phyloP scores from a whole-genome alignment of 2,329 filamentous ascomycete species.

The Whalleya microplaca region DNA sequence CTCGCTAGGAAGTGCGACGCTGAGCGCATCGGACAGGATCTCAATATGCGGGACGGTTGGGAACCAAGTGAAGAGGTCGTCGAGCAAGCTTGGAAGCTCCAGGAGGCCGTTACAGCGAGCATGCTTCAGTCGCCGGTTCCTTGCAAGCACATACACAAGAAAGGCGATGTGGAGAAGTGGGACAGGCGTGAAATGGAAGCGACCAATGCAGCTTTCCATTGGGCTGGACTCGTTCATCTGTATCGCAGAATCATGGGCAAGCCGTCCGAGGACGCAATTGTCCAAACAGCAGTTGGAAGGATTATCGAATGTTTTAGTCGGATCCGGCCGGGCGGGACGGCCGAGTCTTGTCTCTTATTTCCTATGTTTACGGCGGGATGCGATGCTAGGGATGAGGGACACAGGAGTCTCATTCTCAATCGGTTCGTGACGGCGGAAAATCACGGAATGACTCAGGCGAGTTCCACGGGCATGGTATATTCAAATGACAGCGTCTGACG shows the following conservation, averaged over 20 bases:
- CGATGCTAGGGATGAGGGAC: slow-evolving; percentile 61
- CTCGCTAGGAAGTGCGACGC: slow-evolving; percentile 71
- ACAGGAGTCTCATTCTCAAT: slow-evolving; percentile 64
- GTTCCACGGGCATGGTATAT: slow-evolving; percentile 22
- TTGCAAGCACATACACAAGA: slow-evolving; percentile 52
- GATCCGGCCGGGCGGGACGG: slow-evolving; percentile 68
- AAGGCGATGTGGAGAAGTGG: slow-evolving; percentile 57
- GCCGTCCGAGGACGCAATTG: slow-evolving; percentile 57
- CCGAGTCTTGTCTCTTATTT: slow-evolving; percentile 76
- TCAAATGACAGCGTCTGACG: slow-evolving; percentile 15
- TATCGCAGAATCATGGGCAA: slow-evolving; percentile 73
- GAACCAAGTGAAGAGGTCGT: slow-evolving; percentile 57
- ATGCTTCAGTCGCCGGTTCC: slow-evolving; percentile 46
- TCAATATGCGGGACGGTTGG: slow-evolving; percentile 59
- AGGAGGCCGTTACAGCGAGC: slow-evolving; percentile 64
- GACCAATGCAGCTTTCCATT: slow-evolving; percentile 79
- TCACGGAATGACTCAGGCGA: slow-evolving; percentile 76
- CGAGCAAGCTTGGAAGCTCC: slow-evolving; percentile 61
- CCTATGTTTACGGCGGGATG: slow-evolving; percentile 85
- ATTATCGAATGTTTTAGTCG: slow-evolving; percentile 66
- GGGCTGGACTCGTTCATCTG: slow-evolving; percentile 76
- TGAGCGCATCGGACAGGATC: slow-evolving; percentile 61
- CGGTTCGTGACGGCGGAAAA: slow-evolving; percentile 70
- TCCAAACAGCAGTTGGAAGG: slow-evolving; percentile 64
- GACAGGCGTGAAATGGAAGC: slow-evolving; percentile 68